Evolutionary conservation across 768 basidiomycete species (phyloP).

Genomic region (Pisolithus marmoratus): DNA sequence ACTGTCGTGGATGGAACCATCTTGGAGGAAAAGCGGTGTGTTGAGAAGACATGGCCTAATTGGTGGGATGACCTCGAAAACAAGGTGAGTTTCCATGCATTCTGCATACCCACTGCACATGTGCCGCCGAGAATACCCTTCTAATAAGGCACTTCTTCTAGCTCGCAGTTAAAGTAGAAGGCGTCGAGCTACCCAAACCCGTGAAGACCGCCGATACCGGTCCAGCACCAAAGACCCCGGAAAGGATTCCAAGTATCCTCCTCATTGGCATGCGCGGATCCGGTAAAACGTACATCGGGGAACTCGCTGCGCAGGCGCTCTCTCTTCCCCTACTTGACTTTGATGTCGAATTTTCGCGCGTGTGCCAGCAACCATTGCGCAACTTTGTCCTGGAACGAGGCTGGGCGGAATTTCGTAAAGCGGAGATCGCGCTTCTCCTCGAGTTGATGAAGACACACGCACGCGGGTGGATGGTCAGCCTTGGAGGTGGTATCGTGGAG

Average conservation of each 20-base stretch:
- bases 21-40: slow-evolving; percentile 94
- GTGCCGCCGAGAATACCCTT: neutral
- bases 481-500: slow-evolving; percentile 95
- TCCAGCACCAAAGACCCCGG: slow-evolving; percentile 29
- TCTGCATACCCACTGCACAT: neutral
- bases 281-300: slow-evolving; percentile 87
- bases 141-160: slow-evolving; percentile 24
- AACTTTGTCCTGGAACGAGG: slow-evolving; percentile 78
- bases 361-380: slow-evolving; percentile 56
- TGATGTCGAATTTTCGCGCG: slow-evolving; percentile 68
- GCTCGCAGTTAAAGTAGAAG: slow-evolving; percentile 87
- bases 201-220: slow-evolving; percentile 34
- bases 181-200: slow-evolving; percentile 61
- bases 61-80: slow-evolving; percentile 99
- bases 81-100: slow-evolving; percentile 50
- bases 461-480: slow-evolving; percentile 70
- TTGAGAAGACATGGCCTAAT: slow-evolving; percentile 99
- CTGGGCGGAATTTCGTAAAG: slow-evolving; percentile 85
- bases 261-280: slow-evolving; percentile 96
- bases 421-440: slow-evolving; percentile 64
- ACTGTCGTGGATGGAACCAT: slow-evolving; percentile 68
- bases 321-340: slow-evolving; percentile 80
- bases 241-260: slow-evolving; percentile 55
- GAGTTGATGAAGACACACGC: slow-evolving; percentile 56
- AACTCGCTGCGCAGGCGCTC: slow-evolving; percentile 66